Conservation (phyloP, 371 early-diverging fungal species). For the Caulochytrium protostelioides region DNA sequence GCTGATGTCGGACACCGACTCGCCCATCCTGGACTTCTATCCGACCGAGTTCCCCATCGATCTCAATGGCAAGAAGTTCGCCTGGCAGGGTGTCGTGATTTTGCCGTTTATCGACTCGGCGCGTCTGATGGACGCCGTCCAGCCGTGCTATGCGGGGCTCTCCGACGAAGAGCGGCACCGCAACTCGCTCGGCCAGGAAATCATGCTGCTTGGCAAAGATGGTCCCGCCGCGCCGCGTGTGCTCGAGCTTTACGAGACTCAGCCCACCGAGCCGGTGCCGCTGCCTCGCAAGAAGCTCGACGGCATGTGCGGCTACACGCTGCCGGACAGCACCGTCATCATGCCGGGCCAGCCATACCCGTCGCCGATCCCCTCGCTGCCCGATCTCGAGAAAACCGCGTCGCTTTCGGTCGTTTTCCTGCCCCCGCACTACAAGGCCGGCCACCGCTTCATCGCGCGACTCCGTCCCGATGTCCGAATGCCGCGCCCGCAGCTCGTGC, state of each 20-base stretch:
- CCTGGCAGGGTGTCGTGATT: slow-evolving; percentile 92
- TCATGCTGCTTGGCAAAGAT: slow-evolving; percentile 22
- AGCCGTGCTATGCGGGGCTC: slow-evolving; percentile 38
- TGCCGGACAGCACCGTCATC: slow-evolving; percentile 36
- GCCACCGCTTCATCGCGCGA: neutral
- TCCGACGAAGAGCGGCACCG: slow-evolving; percentile 48
- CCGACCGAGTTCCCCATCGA: slow-evolving; percentile 81
- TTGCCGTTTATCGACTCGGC: slow-evolving; percentile 80
- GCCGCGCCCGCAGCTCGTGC: neutral
- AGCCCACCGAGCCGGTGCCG: slow-evolving; percentile 12
- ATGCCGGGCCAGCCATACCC: slow-evolving; percentile 47
- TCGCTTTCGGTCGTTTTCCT: slow-evolving; percentile 3
- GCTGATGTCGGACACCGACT: slow-evolving; percentile 66
- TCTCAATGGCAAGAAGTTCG: slow-evolving; percentile 91
- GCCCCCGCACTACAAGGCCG: slow-evolving; percentile 2
- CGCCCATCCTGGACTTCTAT: slow-evolving; percentile 80
- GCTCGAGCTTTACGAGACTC: neutral
- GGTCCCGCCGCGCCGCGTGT: neutral
- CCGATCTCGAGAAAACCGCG: neutral
- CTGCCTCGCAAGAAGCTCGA: slow-evolving; percentile 34
- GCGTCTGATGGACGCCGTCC: slow-evolving; percentile 58
- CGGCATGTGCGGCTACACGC: slow-evolving; percentile 37
- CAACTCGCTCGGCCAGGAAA: slow-evolving; percentile 50
- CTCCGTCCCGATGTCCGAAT: neutral
- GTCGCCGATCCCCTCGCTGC: slow-evolving; percentile 34